Base-by-base conservation (phyloP, 305 asterid genomes). In the Caryopteris hybrid region DNA sequence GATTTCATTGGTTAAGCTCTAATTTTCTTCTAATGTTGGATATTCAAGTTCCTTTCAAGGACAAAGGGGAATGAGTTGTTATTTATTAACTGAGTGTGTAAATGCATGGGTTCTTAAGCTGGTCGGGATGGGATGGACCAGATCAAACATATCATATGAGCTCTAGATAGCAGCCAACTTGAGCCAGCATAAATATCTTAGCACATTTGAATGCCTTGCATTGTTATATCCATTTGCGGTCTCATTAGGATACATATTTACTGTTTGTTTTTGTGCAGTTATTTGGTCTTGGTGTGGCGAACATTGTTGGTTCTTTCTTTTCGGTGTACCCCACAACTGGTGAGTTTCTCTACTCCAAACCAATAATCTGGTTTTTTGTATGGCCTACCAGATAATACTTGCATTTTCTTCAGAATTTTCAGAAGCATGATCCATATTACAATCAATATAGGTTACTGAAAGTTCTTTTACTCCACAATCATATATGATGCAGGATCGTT, bases 271-370 rank as follows among this genome's bases (percentile, higher is more conserved):
- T 68, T n/a, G 66, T 41, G 72, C 96, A 93, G 99, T 76, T 93
- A 75, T 91, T 94, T 83, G 99, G 99, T 74, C 98, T 94, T 74
- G 99, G 99, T n/a, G 90, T 94, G 80, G 98, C 99, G 76, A 94
- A 94, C 81, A 85, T 94, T 52, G 82, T 76, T 61, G 99, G 99
- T 70, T 91, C 99, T 64, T 94, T 94, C 88, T 94, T 94, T 66
- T 91, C 96, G 0, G 81, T 76, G 73, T 94, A 94, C 79, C 99
- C 99, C 25, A 85, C 98, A 69, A 94, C 99, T 74, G 99, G 99
- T 87, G 71, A 80, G 87, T 72, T 79, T 72, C 74, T 66, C 63
- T 54, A 66, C 72, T 58, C 61, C 45, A 43, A 61, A 66, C 62
- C 52, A 69, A 33, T 63, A 23, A 74, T 25, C 64, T 64, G 39